Evolutionary conservation across 257 asterid species (phyloP).

Genomic region (Solanum tacnaense): DNA sequence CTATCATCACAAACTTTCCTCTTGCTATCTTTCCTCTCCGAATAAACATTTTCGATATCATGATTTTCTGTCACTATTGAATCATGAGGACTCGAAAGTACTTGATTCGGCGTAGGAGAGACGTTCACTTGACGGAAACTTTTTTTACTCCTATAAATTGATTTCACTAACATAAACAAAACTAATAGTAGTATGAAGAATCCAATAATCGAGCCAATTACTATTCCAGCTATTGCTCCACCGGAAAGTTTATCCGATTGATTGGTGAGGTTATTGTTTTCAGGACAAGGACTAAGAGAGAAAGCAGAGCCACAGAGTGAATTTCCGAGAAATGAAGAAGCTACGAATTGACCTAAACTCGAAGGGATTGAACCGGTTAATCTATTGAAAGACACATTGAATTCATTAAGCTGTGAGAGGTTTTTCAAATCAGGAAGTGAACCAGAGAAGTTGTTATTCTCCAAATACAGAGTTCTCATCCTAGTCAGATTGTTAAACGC

Average conservation of each 20-base stretch:
- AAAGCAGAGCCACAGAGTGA: constrained; percentile 26
- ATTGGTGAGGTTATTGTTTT: not conserved
- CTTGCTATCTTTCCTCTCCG: not conserved
- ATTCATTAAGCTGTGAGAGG: constrained; percentile 7
- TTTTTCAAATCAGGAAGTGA: constrained; percentile 23
- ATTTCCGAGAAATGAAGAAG: constrained; percentile 34
- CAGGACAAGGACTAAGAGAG: constrained; percentile 29
- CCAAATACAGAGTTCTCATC: constrained; percentile 32
- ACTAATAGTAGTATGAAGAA: constrained; percentile 9
- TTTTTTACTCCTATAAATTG: constrained; percentile 5
- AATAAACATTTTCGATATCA: not conserved
- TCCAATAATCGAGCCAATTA: constrained; percentile 22
- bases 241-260: constrained; percentile 15
- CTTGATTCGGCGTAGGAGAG: constrained; percentile 10
- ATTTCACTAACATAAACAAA: constrained; percentile 15
- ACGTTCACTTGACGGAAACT: not conserved
- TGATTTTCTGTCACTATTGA: not conserved
- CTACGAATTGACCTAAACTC: constrained; percentile 12
- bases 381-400: constrained; percentile 51
- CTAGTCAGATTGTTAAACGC: constrained; percentile 18
- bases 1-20: not conserved
- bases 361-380: constrained; percentile 36
- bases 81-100: constrained; percentile 1
- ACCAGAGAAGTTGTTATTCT: constrained; percentile 45
- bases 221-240: constrained; percentile 58